A percentile compares a stretch with the other conserved stretches of the same genome.
These are phyloP conservation scores for Xylaria venustula DNA, from an alignment of 495 filamentous ascomycete species.

Conservation along the genomic window DNA sequence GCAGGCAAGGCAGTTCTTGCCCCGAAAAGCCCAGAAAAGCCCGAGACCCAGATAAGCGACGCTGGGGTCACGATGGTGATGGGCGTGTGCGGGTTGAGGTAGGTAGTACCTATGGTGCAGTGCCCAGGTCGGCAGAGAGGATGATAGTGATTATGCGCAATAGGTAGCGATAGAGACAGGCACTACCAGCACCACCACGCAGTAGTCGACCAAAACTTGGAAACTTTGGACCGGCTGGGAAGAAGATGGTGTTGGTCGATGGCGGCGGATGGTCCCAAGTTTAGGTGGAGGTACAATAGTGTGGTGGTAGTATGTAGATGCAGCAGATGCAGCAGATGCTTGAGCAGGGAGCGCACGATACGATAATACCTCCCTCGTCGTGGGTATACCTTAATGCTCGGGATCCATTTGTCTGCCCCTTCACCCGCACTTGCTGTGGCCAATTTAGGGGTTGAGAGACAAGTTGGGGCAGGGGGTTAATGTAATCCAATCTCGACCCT, in stretches of 20 bases:
- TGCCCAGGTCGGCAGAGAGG: too few species aligned
- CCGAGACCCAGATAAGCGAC: not conserved
- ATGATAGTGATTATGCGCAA: too few species aligned
- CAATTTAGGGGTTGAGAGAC: slow-evolving; percentile 4
- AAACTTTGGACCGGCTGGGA: not conserved
- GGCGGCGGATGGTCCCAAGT: not conserved
- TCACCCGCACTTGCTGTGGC: slow-evolving; percentile 5
- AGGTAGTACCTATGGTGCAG: not conserved
- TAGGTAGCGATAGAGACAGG: too few species aligned
- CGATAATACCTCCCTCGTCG: not conserved
- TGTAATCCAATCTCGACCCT: not conserved
- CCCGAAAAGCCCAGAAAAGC: not conserved
- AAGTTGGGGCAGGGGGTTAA: not conserved
- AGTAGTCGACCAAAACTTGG: too few species aligned
- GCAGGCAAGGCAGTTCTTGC: not conserved
- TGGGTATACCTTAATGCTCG: not conserved
- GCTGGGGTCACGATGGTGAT: not conserved
- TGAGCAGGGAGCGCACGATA: not conserved
- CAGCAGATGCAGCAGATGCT: too few species aligned
- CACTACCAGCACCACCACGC: too few species aligned
- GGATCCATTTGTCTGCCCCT: not conserved
- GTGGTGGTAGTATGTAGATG: too few species aligned
- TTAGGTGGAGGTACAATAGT: too few species aligned
- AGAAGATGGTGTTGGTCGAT: not conserved
- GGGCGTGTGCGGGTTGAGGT: not conserved